Evolutionary conservation across 805 yeast species (phyloP).

Genomic region (Candida rishiriensis): DNA sequence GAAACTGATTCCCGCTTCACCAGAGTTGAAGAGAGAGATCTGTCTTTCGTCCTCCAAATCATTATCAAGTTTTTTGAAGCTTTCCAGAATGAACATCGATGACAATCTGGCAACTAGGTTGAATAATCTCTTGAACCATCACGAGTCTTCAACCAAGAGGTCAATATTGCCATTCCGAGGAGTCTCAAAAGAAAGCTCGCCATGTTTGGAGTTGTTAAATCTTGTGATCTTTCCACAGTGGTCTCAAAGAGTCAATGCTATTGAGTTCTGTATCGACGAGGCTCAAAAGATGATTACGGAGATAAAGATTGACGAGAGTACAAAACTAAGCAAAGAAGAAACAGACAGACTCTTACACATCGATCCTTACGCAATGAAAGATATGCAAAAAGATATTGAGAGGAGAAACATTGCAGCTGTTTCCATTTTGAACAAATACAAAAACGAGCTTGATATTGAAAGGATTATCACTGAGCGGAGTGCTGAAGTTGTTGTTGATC

Average conservation of each 20-base stretch:
- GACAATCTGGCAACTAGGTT: conserved; percentile 42
- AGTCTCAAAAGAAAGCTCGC: conserved; percentile 8
- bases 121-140: conserved; percentile 34
- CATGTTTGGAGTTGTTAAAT: conserved; percentile 34
- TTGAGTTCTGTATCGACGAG: conserved; percentile 38
- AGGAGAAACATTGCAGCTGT: conserved; percentile 26
- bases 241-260: conserved; percentile 36
- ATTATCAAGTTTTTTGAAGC: conserved; percentile 31
- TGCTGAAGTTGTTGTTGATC: conserved; percentile 29
- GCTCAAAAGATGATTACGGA: conserved; percentile 28
- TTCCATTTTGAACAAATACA: conserved; percentile 31
- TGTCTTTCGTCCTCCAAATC: conserved; percentile 33
- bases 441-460: conserved; percentile 39
- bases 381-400: conserved; percentile 28
- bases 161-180: conserved; percentile 20
- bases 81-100: conserved; percentile 37
- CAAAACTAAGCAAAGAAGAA: conserved; percentile 16
- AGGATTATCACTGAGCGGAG: conserved; percentile 35
- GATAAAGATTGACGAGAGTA: conserved; percentile 20
- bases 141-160: conserved; percentile 13
- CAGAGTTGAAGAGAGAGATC: conserved; percentile 22
- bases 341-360: conserved; percentile 28
- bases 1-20: conserved; percentile 22
- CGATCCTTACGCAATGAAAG: conserved; percentile 50
- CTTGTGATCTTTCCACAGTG: conserved; percentile 42